Percentiles rank a stretch among this genome's conserved stretches.
Evolutionary conservation across 331 rosid species (phyloP).

Genomic region (Prunus yedoensis): DNA sequence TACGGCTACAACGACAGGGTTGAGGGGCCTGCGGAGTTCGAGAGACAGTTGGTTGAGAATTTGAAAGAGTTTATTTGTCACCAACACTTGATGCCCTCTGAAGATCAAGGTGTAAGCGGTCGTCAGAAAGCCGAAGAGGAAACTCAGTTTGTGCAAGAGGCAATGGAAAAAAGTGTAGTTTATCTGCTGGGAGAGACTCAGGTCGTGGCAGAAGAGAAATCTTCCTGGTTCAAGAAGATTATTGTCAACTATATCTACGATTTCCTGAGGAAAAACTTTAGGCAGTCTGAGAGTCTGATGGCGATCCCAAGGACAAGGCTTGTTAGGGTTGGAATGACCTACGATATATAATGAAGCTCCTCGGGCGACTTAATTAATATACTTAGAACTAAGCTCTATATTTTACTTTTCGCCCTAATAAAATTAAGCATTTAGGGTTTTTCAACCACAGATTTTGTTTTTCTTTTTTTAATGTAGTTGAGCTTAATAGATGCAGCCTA

Average conservation of each 20-base stretch:
- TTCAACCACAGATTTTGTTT: too few relatives aligned
- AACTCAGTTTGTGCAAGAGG: conserved; percentile 48
- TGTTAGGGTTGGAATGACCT: conserved; percentile 58
- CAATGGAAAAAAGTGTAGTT: conserved; percentile 58
- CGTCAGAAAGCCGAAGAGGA: conserved; percentile 40
- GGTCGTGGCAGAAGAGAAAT: conserved; percentile 58
- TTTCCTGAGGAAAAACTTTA: conserved; percentile 69
- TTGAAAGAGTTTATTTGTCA: conserved; percentile 6
- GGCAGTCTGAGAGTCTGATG: conserved; percentile 50
- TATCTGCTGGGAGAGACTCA: conserved; percentile 68
- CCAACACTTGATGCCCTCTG: background rate
- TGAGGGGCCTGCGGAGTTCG: conserved; percentile 1
- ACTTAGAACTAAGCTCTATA: background rate
- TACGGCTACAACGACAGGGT: conserved; percentile 8
- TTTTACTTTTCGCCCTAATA: background rate
- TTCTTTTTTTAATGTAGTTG: too few relatives aligned
- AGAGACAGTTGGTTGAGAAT: background rate
- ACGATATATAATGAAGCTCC: conserved; percentile 26
- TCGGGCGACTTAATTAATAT: background rate
- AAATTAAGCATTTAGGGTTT: background rate
- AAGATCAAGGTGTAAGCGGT: background rate
- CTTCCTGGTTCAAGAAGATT: conserved; percentile 59
- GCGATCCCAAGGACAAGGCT: conserved; percentile 57
- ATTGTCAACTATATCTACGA: conserved; percentile 56
- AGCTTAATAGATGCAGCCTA: background rate